Base-by-base conservation (phyloP, 2,329 filamentous ascomycete species). In the Monosporascus sp. region DNA sequence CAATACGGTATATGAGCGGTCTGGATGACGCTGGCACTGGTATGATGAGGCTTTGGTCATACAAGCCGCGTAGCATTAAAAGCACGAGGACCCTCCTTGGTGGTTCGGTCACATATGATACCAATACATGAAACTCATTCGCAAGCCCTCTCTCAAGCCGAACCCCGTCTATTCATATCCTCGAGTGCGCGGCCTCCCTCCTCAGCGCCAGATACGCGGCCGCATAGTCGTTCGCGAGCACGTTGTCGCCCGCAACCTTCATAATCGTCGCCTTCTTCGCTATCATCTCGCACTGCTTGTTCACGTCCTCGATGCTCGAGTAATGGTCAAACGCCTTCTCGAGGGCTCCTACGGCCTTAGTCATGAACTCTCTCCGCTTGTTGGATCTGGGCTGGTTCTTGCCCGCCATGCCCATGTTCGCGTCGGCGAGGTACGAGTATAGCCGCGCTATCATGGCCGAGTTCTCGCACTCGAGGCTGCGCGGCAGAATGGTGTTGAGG, bases 211-310 rank as follows among this genome's bases (percentile, higher is more conserved):
- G 67, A 66, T 88, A 89, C 57, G 79, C 80, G 2, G 83, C 82
- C 2, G 85, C 85, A 60, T 80, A 86, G 56, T 87, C 83, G 60
- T 86, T 86, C 1, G 85, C 83, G 56, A 85, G 62, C 18, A 74
- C 75, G 58, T 76, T 68, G 60, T 91, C 86, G 1, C 86, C 88
- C 7, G 81, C 77, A 47, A 86, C 73, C 67, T 85, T 84, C 75
- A 89, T 88, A 49, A 95, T 80, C 49, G 84, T 84, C 3, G 88
- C 86, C 70, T 90, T 92, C 75, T 94, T 94, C 20, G 87, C 86
- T 72, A 92, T 80, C 75, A 89, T 84, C 69, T 91, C 87, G 63
- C 89, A 86, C 70, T 89, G 86, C 51, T 83, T 84, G n/a, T 75
- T 72, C 15, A 85, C 72, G 65, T 89, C 88, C 65, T 89, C 84